Evolutionary conservation across 306 rosid species (phyloP).

Genomic region (Phaseolus lunatus): DNA sequence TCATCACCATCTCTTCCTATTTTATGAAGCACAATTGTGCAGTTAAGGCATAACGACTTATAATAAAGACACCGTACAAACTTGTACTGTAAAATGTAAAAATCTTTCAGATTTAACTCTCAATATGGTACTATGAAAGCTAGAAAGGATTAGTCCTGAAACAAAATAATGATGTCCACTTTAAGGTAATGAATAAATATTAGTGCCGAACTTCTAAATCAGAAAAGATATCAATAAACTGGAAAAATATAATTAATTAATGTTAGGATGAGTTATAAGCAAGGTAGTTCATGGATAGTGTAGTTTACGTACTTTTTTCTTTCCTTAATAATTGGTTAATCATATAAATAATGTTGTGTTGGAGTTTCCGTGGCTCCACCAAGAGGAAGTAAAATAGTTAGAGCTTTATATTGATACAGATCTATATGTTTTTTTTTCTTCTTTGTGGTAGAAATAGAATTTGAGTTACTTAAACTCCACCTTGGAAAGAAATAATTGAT

Average conservation of each 20-base stretch:
- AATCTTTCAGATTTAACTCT: constrained; percentile 17
- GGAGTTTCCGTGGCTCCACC: constrained; percentile 37
- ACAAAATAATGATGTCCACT: constrained; percentile 38
- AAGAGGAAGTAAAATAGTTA: constrained; percentile 21
- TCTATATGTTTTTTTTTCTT: neutral
- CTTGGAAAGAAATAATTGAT: constrained; percentile 44
- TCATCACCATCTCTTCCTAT: constrained; percentile 33
- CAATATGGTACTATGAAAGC: neutral
- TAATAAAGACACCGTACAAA: constrained; percentile 7
- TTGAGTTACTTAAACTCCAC: constrained; percentile 19
- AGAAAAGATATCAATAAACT: constrained; percentile 21
- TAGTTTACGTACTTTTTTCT: constrained; percentile 22
- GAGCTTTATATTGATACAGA: neutral
- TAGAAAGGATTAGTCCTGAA: constrained; percentile 12
- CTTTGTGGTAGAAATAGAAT: neutral
- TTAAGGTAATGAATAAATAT: constrained; percentile 36
- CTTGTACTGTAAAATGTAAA: constrained; percentile 23
- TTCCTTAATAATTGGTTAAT: constrained; percentile 46
- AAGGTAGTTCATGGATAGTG: constrained; percentile 51
- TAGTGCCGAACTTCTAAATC: constrained; percentile 23
- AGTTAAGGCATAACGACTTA: constrained; percentile 23
- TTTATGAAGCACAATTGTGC: constrained; percentile 29
- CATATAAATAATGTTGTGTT: constrained; percentile 13
- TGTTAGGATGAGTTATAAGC: constrained; percentile 61
- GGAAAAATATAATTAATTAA: neutral